Conservation (phyloP, 345 rosid species). For the Geranium rotundifolium region DNA sequence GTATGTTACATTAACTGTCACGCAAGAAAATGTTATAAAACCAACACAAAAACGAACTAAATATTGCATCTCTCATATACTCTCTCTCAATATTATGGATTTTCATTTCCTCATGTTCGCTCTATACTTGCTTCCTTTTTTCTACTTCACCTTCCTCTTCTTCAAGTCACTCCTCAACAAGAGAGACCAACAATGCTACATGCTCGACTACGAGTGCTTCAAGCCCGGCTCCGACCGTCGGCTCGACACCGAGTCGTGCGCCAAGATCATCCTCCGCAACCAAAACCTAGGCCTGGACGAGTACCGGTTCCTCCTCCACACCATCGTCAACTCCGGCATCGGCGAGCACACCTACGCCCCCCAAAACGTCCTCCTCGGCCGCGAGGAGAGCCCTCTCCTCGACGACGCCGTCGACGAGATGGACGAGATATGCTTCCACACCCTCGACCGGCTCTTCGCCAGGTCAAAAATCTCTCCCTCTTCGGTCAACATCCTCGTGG, state of each 20-base stretch:
- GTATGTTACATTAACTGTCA: too few relatives aligned
- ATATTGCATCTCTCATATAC: too few relatives aligned
- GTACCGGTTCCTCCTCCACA: conserved; percentile 48
- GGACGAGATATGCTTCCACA: conserved; percentile 43
- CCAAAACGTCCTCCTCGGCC: conserved; percentile 32
- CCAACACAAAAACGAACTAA: too few relatives aligned
- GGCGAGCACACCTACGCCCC: conserved; percentile 71
- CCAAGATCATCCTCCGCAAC: conserved; percentile 33
- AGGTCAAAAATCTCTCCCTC: conserved; percentile 40
- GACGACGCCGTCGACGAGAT: conserved; percentile 36
- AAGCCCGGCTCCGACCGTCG: conserved; percentile 31
- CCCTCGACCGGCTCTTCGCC: conserved; percentile 45
- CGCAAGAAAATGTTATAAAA: too few relatives aligned
- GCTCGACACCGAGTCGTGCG: conserved; percentile 43
- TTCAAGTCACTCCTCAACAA: too few relatives aligned
- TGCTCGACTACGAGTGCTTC: conserved; percentile 65
- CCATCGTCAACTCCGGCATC: conserved; percentile 53
- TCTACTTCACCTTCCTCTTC: too few relatives aligned
- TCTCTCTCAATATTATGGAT: too few relatives aligned
- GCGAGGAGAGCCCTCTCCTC: conserved; percentile 34
- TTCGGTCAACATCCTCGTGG: conserved; percentile 48
- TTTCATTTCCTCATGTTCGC: too few relatives aligned
- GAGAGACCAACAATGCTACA: conserved; percentile 29
- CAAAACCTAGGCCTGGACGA: conserved; percentile 49
- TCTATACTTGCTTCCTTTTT: too few relatives aligned